Evolutionary conservation across 345 rosid genomes (phyloP), one percentile per base, ranked within the genome.

Genomic region (Angophora floribunda): DNA sequence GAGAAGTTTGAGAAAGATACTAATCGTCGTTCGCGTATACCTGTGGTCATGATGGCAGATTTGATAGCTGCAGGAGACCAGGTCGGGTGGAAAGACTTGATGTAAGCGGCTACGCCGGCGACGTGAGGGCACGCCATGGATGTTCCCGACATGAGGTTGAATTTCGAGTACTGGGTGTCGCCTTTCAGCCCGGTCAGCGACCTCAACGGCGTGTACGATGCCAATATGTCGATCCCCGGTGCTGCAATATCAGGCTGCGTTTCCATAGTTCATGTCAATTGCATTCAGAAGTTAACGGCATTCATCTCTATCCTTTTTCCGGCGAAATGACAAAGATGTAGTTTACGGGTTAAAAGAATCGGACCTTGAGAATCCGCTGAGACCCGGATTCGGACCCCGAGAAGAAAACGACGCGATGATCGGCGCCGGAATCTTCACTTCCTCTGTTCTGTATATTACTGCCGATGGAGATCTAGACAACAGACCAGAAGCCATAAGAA

Each of bases 61-160:
- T 94, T 97, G 90, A 97, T 95, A 0, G 99, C 97, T 4, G 99
- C 96, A 1, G 97, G 92, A 1, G 93, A 85, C 99, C 99, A 96
- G 51, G 89, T 93, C 0, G 98, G 97, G 87, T 97, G 99, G 89
- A 97, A 97, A 51, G 99, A 97, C 92, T 96, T 97, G 55, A 97
- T 91, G 22, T 97, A 97, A 86, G 99, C 99, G 24, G 96, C 99
- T 4, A 91, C 94, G 4, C 99, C 99, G 8, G 99, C 97, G 88
- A 90, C 97, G 86, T 97, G 99, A 47, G 99, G 99, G 85, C 97
- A 93, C 1, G 99, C 93, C 99, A 97, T 97, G 88, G 99, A 96
- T 86, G 99, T 97, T 3, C 99, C 99, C 2, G 99, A 97, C 94
- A 95, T 93, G 51, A 97, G 88, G 19, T 95, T 92, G 89, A 94